A percentile compares a stretch with the other conserved stretches of the same genome.
These are phyloP conservation scores for Exophiala mesophila DNA, from an alignment of 2,329 filamentous ascomycete species.

Conservation along the genomic window DNA sequence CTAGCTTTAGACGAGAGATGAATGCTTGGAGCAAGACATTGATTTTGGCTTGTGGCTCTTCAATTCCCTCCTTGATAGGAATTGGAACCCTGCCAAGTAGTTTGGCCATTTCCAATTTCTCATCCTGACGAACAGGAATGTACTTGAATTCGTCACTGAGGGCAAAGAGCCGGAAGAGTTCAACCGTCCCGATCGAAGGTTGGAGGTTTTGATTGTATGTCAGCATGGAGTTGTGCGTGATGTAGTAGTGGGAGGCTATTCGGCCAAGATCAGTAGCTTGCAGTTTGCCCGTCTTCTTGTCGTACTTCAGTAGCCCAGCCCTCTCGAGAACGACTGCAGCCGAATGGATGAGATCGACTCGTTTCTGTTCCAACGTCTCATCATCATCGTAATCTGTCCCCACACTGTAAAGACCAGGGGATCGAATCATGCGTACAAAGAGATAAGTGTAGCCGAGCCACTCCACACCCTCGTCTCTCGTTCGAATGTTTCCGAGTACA, in stretches of 20 bases:
- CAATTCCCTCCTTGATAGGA: constrained; percentile 94
- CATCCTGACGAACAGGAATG: constrained; percentile 93
- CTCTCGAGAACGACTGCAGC: constrained; percentile 83
- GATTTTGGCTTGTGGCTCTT: constrained; percentile 96
- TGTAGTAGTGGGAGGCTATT: constrained; percentile 97
- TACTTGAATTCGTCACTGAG: constrained; percentile 98
- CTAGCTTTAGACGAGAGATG: constrained; percentile 88
- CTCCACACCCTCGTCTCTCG: constrained; percentile 92
- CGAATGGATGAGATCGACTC: constrained; percentile 95
- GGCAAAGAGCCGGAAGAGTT: constrained; percentile 93
- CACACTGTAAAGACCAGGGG: constrained; percentile 90
- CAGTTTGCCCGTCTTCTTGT: constrained; percentile 83
- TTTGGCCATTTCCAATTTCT: constrained; percentile 94
- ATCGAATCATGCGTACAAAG: constrained; percentile 95
- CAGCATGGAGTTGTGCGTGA: constrained; percentile 91
- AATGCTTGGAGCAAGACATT: constrained; percentile 96
- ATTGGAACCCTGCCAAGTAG: constrained; percentile 85
- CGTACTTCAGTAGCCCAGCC: constrained; percentile 86
- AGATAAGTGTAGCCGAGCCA: constrained; percentile 98
- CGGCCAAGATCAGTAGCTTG: constrained; percentile 91
- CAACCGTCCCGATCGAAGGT: constrained; percentile 85
- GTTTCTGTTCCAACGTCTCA: constrained; percentile 85
- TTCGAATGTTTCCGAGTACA: constrained; percentile 88
- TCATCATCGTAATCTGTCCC: constrained; percentile 94
- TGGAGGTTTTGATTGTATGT: constrained; percentile 96